Percentiles rank a stretch among this genome's conserved stretches.
phyloP scores from a whole-genome alignment of 768 basidiomycete genomes.

The Sporobolomyces phaffii region DNA sequence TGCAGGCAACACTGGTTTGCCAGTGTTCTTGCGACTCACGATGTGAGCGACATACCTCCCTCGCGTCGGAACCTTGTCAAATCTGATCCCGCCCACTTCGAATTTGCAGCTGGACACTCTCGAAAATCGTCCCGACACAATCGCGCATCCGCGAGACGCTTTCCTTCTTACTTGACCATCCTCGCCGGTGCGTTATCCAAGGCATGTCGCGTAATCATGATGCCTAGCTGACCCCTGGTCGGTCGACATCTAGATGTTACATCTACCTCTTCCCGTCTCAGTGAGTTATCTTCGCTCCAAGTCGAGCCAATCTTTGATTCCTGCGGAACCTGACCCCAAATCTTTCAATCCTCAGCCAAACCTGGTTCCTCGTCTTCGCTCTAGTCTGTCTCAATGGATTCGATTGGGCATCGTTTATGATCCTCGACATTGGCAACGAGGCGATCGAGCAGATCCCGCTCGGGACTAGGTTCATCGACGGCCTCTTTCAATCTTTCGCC shows the following conservation, averaged over 20 bases:
- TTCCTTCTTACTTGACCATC: conserved; percentile 88
- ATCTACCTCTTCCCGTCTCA: conserved; percentile 40
- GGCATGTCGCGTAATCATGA: too few relatives aligned
- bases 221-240: too few relatives aligned
- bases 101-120: conserved; percentile 64
- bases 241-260: too few relatives aligned
- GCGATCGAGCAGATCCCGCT: conserved; percentile 64
- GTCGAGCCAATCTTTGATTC: too few relatives aligned
- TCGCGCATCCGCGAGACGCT: conserved; percentile 71
- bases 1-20: conserved; percentile 80
- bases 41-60: too few relatives aligned
- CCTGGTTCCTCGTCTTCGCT: conserved; percentile 37
- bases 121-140: conserved; percentile 56
- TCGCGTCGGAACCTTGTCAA: too few relatives aligned
- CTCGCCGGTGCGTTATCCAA: conserved; percentile 63
- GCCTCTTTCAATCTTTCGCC: conserved; percentile 66
- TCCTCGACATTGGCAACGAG: conserved; percentile 76
- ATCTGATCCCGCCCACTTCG: too few relatives aligned
- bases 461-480: conserved; percentile 64
- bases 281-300: background rate
- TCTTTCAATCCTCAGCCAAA: too few relatives aligned
- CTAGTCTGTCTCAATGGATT: conserved; percentile 46
- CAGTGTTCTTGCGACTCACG: conserved; percentile 58
- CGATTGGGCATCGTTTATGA: conserved; percentile 85
- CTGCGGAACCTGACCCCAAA: too few relatives aligned